phyloP scores from a whole-genome alignment of 805 yeast species.

The Martiniozyma abietophila region DNA sequence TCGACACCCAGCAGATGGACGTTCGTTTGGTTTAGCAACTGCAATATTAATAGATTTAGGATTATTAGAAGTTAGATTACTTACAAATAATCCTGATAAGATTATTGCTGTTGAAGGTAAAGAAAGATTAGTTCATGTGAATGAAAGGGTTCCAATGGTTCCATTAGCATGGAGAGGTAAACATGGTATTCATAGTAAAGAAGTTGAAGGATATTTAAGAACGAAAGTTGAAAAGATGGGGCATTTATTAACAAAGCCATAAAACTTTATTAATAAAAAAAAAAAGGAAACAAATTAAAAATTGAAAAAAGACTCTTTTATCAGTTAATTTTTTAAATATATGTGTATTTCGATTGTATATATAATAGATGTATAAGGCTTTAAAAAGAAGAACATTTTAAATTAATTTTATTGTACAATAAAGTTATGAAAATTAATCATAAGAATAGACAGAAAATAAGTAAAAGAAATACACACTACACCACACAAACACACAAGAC shows the following conservation, averaged over 20 bases:
- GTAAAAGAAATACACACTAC: too few relatives aligned
- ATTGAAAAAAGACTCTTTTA: too few relatives aligned
- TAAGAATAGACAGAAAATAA: neutral
- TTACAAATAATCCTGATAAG: slow-evolving; percentile 96
- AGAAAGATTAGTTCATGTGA: slow-evolving; percentile 61
- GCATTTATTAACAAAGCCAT: slow-evolving; percentile 56
- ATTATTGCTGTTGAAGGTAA: slow-evolving; percentile 90
- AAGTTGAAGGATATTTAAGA: slow-evolving; percentile 85
- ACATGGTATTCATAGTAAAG: slow-evolving; percentile 70
- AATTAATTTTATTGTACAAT: neutral
- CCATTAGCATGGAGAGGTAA: slow-evolving; percentile 81
- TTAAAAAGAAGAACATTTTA: too few relatives aligned
- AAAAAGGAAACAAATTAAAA: neutral
- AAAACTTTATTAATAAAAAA: neutral
- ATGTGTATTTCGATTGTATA: too few relatives aligned
- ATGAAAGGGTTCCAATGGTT: slow-evolving; percentile 91
- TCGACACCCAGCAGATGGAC: slow-evolving; percentile 97
- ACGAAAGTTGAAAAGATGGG: slow-evolving; percentile 98
- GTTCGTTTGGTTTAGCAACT: slow-evolving; percentile 89
- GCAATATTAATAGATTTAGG: slow-evolving; percentile 84
- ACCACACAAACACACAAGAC: neutral
- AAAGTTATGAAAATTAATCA: neutral
- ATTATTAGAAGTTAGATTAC: slow-evolving; percentile 55
- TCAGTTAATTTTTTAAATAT: too few relatives aligned
- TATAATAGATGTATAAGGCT: too few relatives aligned